A percentile compares a stretch with the other conserved stretches of the same genome.
Evolutionary conservation across 345 rosid genomes (phyloP).

Genomic region (Fremontodendron californicum): DNA sequence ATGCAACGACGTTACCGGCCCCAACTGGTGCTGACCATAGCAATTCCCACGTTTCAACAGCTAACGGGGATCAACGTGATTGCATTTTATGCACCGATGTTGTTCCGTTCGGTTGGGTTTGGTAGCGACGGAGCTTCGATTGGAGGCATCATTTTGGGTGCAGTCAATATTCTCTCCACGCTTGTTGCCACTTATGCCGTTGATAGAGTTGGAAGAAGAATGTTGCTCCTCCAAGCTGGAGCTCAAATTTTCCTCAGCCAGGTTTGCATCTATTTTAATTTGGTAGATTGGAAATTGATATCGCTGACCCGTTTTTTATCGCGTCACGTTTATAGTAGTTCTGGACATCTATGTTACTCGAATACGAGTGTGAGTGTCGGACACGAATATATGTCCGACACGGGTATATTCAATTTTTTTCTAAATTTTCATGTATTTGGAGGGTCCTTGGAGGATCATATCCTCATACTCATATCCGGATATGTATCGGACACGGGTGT

Average conservation of each 20-base stretch:
- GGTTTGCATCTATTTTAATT: background rate
- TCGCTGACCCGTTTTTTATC: no score
- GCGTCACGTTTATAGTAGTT: no score
- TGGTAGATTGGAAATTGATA: background rate
- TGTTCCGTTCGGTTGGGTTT: slow-evolving; percentile 10
- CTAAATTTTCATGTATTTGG: no score
- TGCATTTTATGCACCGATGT: background rate
- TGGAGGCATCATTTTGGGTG: background rate
- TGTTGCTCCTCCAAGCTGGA: slow-evolving; percentile 18
- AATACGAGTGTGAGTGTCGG: no score
- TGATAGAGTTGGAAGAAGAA: slow-evolving; percentile 24
- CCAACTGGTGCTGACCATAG: slow-evolving; percentile 7
- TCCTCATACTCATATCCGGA: no score
- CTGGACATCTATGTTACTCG: no score
- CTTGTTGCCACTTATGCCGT: slow-evolving; percentile 5
- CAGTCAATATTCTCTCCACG: background rate
- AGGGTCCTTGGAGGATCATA: no score
- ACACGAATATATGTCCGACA: no score
- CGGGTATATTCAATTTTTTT: no score
- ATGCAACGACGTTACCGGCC: slow-evolving; percentile 6
- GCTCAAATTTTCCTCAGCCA: slow-evolving; percentile 6
- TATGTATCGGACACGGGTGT: no score
- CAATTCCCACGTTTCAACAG: slow-evolving; percentile 7
- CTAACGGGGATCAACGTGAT: slow-evolving; percentile 5
- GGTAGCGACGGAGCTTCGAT: slow-evolving; percentile 7